Conservation (phyloP, 129 eudicot genomes). For the Solidago caesia region DNA sequence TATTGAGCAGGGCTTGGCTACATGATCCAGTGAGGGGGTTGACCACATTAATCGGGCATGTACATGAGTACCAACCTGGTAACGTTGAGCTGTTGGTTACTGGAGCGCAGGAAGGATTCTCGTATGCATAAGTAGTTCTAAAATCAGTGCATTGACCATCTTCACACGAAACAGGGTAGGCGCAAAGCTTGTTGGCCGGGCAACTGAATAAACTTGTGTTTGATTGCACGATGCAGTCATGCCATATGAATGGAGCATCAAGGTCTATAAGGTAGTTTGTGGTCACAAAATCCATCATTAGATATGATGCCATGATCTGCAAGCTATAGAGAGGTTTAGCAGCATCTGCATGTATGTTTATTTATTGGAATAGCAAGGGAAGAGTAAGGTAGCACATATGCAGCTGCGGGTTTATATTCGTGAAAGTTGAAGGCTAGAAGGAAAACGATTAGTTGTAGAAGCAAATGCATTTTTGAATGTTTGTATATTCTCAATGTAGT, state of each 20-base stretch:
- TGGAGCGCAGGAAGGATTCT: constrained; percentile 22
- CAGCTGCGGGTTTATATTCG: neutral
- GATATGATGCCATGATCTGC: neutral
- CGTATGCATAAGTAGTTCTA: constrained; percentile 13
- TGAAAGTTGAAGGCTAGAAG: constrained; percentile 9
- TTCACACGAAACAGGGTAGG: constrained; percentile 28
- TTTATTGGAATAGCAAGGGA: constrained; percentile 38
- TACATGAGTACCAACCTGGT: constrained; percentile 20
- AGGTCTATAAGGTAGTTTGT: constrained; percentile 46
- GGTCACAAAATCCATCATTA: neutral
- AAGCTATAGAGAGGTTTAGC: constrained; percentile 29
- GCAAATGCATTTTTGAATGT: constrained; percentile 9
- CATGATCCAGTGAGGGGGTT: constrained; percentile 38
- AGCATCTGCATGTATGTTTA: constrained; percentile 28
- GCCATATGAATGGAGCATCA: constrained; percentile 43
- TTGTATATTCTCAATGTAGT: neutral
- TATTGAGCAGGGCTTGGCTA: constrained; percentile 26
- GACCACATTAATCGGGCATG: constrained; percentile 30
- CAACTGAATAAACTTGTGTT: constrained; percentile 10
- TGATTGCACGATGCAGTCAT: constrained; percentile 23
- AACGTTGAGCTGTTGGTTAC: constrained; percentile 27
- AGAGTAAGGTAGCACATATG: constrained; percentile 19
- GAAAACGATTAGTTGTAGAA: neutral
- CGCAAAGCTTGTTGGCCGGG: constrained; percentile 18
- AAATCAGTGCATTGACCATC: constrained; percentile 30